Evolutionary conservation across 1,139 yeast genomes (phyloP).

Genomic region (Yamadazyma songkhlaensis): DNA sequence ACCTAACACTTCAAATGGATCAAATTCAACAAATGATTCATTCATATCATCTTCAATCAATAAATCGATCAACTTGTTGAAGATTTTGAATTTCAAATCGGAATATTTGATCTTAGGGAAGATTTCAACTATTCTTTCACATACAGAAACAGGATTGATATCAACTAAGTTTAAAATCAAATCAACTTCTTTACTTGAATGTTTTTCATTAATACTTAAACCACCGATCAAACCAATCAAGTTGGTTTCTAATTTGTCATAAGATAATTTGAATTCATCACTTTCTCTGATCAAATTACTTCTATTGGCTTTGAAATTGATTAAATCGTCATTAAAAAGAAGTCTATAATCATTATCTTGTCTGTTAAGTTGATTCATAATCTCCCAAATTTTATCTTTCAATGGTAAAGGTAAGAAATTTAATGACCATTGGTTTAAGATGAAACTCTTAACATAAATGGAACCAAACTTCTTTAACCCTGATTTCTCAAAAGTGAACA

Average conservation of each 20-base stretch:
- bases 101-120: slow-evolving; percentile 52
- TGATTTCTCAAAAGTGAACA: slow-evolving; percentile 29
- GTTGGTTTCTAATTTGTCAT: slow-evolving; percentile 50
- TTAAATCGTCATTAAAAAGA: slow-evolving; percentile 30
- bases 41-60: slow-evolving; percentile 30
- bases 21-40: slow-evolving; percentile 29
- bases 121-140: slow-evolving; percentile 49
- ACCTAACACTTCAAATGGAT: slow-evolving; percentile 53
- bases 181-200: slow-evolving; percentile 48
- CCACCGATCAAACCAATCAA: slow-evolving; percentile 56
- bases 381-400: slow-evolving; percentile 33
- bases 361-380: slow-evolving; percentile 18
- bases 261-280: slow-evolving; percentile 42
- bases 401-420: slow-evolving; percentile 29
- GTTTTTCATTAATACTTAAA: slow-evolving; percentile 24
- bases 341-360: slow-evolving; percentile 32
- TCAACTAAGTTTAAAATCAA: slow-evolving; percentile 51
- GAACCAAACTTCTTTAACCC: slow-evolving; percentile 39
- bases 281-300: slow-evolving; percentile 44
- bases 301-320: slow-evolving; percentile 35
- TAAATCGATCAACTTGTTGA: slow-evolving; percentile 60
- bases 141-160: slow-evolving; percentile 50
- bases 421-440: slow-evolving; percentile 44
- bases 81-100: slow-evolving; percentile 57
- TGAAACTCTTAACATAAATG: slow-evolving; percentile 34